phyloP scores from a whole-genome alignment of 768 basidiomycete species.

The Kwoniella mangroviensis region DNA sequence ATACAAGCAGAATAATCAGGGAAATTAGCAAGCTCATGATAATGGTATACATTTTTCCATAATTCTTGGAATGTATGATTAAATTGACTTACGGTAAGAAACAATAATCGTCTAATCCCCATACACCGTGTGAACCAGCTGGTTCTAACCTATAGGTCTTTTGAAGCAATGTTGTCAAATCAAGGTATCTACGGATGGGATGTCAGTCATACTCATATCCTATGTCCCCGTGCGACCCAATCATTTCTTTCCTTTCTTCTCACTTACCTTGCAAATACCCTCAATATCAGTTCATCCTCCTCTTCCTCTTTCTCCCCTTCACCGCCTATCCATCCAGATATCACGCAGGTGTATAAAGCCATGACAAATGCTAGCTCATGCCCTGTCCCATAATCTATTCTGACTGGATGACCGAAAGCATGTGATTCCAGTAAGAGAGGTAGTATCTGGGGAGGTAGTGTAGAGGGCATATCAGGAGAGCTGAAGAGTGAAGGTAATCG shows the following conservation, averaged over 20 bases:
- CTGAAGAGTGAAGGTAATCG: constrained; percentile 63
- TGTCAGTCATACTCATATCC: not conserved
- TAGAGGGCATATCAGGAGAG: constrained; percentile 61
- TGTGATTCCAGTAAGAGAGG: constrained; percentile 75
- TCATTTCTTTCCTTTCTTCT: too few species aligned
- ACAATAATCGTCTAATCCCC: constrained; percentile 91
- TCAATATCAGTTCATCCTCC: constrained; percentile 53
- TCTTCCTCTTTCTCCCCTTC: constrained; percentile 39
- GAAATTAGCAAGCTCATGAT: too few species aligned
- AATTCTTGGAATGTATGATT: not conserved
- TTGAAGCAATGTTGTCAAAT: constrained; percentile 79
- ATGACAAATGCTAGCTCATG: constrained; percentile 89
- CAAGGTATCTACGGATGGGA: constrained; percentile 71
- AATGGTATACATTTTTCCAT: too few species aligned
- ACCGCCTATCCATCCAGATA: constrained; percentile 47
- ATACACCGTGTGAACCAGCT: constrained; percentile 96
- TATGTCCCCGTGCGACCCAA: too few species aligned
- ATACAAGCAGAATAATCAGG: too few species aligned
- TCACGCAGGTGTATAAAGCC: constrained; percentile 63
- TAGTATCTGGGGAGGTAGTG: constrained; percentile 68
- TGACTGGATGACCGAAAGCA: constrained; percentile 79
- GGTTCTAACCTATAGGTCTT: constrained; percentile 89
- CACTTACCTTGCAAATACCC: constrained; percentile 51
- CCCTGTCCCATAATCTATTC: constrained; percentile 96
- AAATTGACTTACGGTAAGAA: constrained; percentile 66